Percentiles rank a stretch among this genome's conserved stretches.
Evolutionary conservation across 192 early-diverging fungal species (phyloP).

Genomic region (Rhizoclosmatium globosum): DNA sequence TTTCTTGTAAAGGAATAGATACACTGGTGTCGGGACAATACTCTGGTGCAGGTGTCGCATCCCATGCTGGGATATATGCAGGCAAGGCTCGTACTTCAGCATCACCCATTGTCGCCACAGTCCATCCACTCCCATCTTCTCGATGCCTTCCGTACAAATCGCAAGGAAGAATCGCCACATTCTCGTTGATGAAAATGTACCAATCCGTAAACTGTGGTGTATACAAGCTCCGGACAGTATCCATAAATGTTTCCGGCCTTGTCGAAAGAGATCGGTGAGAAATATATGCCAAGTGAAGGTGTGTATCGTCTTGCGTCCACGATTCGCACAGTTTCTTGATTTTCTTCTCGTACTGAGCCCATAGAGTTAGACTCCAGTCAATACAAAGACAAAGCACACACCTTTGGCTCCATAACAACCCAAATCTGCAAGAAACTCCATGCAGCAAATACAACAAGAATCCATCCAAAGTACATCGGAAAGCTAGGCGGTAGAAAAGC

Average conservation of each 20-base stretch:
- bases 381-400: not conserved
- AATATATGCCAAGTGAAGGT: constrained; percentile 28
- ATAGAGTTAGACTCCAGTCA: not conserved
- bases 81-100: not conserved
- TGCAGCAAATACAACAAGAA: constrained; percentile 12
- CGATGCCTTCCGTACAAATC: constrained; percentile 9
- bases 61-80: constrained; percentile 27
- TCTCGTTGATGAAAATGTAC: constrained; percentile 11
- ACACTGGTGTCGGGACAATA: not conserved
- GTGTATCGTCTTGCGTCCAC: constrained; percentile 27
- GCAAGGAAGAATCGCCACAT: constrained; percentile 24
- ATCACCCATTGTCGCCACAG: constrained; percentile 17
- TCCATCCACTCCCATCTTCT: constrained; percentile 34
- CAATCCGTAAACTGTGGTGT: constrained; percentile 27
- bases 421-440: constrained; percentile 15
- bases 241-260: not conserved
- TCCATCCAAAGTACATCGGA: constrained; percentile 14
- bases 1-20: no score
- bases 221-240: not conserved
- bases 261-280: not conserved
- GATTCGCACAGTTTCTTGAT: constrained; percentile 10
- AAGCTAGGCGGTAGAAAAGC: constrained; percentile 2
- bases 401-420: constrained; percentile 12
- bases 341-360: constrained; percentile 4
- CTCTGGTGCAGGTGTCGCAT: constrained; percentile 29